Evolutionary conservation across 2,329 filamentous ascomycete genomes (phyloP), one percentile per base, ranked within the genome.

Genomic region (Sclerotinia borealis): DNA sequence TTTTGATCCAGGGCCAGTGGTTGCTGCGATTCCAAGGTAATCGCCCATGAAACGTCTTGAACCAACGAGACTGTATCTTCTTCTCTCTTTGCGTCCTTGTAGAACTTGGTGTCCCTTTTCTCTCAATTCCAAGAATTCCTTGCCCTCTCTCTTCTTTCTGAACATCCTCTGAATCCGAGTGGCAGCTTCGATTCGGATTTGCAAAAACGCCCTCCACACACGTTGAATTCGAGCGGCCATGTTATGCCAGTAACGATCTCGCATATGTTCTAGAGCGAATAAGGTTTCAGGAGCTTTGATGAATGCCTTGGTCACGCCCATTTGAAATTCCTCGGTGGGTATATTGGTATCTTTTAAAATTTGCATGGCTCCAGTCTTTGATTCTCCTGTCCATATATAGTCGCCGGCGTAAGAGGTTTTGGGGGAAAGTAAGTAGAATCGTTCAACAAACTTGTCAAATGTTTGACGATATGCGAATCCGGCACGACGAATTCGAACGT

Each of bases 191-290:
- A 87, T 89, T 50, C 95, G 86, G 77, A 98, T 98, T 6, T 93
- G 88, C 47, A 98, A 83, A 73, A 97, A 98, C 59, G 96, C 96
- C 71, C 95, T 86, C 95, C 95, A 99, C 73, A 96, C 95, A 70
- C 95, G 86, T 78, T 99, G 95, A 65, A 99, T 98, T 64, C 95
- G 87, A 65, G 93, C 96, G 4, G 95, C 95, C 95, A 99, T 98
- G 78, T 98, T 99, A 77, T 98, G 93, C 93, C 93, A 98, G 77
- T 98, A 99, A 63, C 91, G 84, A 75, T 99, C 95, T 74, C 95
- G 86, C 93, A 99, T 98, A 64, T 96, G 93, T 77, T 99, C 95
- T 13, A 99, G 81, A 2, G 95, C 95, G 73, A 99, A 99, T 2
- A 99, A 80, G 0, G 95, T 99, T 77, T 99, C 95, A 0, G 95